A percentile compares a stretch with the other conserved stretches of the same genome.
phyloP scores from a whole-genome alignment of 169 alveolate genomes.

The Eimeria brunetti region DNA sequence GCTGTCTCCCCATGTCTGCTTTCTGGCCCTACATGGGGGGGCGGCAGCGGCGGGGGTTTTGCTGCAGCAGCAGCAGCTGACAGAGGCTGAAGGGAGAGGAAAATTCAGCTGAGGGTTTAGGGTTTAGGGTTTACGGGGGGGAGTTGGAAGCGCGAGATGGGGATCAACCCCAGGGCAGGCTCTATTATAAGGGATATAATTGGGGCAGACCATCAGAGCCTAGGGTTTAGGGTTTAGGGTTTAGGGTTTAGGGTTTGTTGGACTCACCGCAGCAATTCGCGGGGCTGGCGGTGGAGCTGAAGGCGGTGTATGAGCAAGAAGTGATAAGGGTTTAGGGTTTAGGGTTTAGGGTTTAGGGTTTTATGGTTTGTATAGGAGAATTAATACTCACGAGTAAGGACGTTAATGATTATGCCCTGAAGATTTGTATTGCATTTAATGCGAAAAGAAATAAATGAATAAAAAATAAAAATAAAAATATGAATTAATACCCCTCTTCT shows the following conservation, averaged over 20 bases:
- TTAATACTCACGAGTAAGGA: constrained; percentile 5
- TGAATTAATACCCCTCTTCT: neutral
- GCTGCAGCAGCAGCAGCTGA: constrained; percentile 1
- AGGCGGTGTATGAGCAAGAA: neutral
- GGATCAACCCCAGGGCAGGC: too few relatives aligned
- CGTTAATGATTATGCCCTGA: constrained; percentile 33
- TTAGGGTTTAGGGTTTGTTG: too few relatives aligned
- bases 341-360: too few relatives aligned
- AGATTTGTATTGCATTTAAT: neutral
- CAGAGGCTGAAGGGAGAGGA: neutral
- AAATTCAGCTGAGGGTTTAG: too few relatives aligned
- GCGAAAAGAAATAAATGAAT: too few relatives aligned
- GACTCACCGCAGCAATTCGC: too few relatives aligned
- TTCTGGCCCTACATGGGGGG: constrained; percentile 39
- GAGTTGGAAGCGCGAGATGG: too few relatives aligned
- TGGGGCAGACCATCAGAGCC: too few relatives aligned
- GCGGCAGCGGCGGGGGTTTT: neutral
- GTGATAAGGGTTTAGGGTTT: too few relatives aligned
- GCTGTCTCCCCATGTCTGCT: neutral
- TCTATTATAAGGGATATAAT: too few relatives aligned
- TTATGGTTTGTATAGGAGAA: neutral
- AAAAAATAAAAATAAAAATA: neutral
- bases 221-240: too few relatives aligned
- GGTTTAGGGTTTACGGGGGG: too few relatives aligned
- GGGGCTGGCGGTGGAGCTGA: neutral